phyloP scores from a whole-genome alignment of 2,329 filamentous ascomycete genomes.

The Whalleya microplaca region DNA sequence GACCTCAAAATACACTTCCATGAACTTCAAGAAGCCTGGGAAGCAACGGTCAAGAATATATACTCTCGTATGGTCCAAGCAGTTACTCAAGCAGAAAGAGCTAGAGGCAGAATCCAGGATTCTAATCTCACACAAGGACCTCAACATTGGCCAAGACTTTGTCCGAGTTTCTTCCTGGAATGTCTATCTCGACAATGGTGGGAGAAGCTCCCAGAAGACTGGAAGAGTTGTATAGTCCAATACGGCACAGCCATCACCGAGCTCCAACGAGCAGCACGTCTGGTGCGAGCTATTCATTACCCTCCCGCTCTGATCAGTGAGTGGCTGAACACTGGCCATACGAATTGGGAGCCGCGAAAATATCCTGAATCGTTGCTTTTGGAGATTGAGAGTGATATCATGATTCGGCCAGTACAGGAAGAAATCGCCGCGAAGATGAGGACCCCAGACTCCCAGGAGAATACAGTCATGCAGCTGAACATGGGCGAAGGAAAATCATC shows the following conservation, averaged over 20 bases:
- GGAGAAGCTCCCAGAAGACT: slow-evolving; percentile 35
- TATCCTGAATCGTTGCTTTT: slow-evolving; percentile 65
- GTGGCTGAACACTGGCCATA: slow-evolving; percentile 54
- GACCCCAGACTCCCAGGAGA: slow-evolving; percentile 41
- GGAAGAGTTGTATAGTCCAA: slow-evolving; percentile 40
- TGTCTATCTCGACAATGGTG: slow-evolving; percentile 36
- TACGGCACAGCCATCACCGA: slow-evolving; percentile 47
- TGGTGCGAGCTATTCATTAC: slow-evolving; percentile 36
- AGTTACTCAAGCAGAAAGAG: no score
- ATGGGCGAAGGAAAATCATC: slow-evolving; percentile 76
- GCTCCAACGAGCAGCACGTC: slow-evolving; percentile 47
- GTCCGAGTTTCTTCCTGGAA: slow-evolving; percentile 40
- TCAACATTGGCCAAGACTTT: slow-evolving; percentile 37
- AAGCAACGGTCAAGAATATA: no score
- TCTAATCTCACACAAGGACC: no score
- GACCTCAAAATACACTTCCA: no score
- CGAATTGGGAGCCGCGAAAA: slow-evolving; percentile 55
- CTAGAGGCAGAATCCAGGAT: no score
- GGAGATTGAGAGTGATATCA: slow-evolving; percentile 64
- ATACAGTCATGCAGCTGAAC: slow-evolving; percentile 66
- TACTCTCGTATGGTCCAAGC: no score
- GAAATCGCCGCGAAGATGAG: slow-evolving; percentile 63
- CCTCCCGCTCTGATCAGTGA: slow-evolving; percentile 45
- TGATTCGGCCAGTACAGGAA: slow-evolving; percentile 63
- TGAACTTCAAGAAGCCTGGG: no score